Base-by-base conservation (phyloP, 352 stramenopile genomes). In the Pythium aristosporum region DNA sequence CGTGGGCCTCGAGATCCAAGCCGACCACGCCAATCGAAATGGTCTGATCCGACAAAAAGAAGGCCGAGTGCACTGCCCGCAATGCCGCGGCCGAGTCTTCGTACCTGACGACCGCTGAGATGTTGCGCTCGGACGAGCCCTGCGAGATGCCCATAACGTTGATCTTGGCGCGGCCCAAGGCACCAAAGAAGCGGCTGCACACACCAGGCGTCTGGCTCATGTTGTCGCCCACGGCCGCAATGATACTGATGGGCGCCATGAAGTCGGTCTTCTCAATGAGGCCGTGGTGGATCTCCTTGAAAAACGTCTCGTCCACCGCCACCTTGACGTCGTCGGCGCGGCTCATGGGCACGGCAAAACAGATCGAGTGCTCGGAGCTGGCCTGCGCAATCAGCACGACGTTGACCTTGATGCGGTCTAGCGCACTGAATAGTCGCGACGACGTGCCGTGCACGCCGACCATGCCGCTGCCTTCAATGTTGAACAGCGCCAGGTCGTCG, bases 131-230 rank as follows among this genome's bases (percentile, higher is more conserved):
- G 4, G 86, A 93, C 0, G 85, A 96, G 43, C 96, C 96, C 69
- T 99, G 96, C 11, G 96, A 96, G 67, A 98, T 98, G 11, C 89
- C 94, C 37, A 98, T 72, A 53, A 98, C 82, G 68, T 98, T 98
- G 71, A 99, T 98, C 48, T 96, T 91, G 11, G 94, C 92, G 43
- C 89, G 87, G 37, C 94, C 96, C 8, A 99, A 68, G 0, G 96
- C 94, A 37, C 84, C 82, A 68, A 98, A 98, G 77, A 99, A 98
- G 37, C 92, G 87, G 6, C 88, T 94, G 39, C 91, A 91, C 0
- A 98, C 95, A 9, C 95, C 96, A 7, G 92, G 84, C 5, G 89
- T 97, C 57, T 94, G 71, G 57, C 82, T 92, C 96, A 98, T 98
- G 52, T 95, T 96, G 71, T 98, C 96, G 41, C 95, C 96, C 21